These are phyloP conservation scores for Zalaria sp. DNA, from an alignment of 2,329 filamentous ascomycete genomes.

Conservation along the genomic window DNA sequence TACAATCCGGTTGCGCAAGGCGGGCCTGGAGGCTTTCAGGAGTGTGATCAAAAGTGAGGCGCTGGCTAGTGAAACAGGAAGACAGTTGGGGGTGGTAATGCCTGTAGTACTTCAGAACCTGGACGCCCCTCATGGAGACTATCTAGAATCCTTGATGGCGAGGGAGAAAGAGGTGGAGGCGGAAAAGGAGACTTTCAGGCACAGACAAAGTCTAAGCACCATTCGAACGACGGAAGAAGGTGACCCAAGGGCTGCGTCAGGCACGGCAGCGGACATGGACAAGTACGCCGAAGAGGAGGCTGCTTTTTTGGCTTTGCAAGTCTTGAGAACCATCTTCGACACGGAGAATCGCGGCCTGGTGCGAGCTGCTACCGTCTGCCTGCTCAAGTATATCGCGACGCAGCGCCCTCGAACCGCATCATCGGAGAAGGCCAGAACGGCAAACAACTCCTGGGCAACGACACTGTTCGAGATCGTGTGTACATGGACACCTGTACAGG, in stretches of 20 bases:
- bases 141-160: conserved; percentile 50
- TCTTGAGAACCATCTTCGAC: conserved; percentile 73
- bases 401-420: conserved; percentile 6
- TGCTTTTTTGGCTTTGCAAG: conserved; percentile 69
- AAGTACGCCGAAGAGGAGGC: conserved; percentile 82
- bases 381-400: conserved; percentile 56
- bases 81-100: conserved; percentile 65
- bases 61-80: conserved; percentile 58
- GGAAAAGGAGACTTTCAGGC: conserved; percentile 40
- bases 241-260: conserved; percentile 52
- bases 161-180: conserved; percentile 41
- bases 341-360: conserved; percentile 73
- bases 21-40: conserved; percentile 55
- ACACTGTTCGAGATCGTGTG: conserved; percentile 67
- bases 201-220: background rate
- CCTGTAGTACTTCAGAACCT: conserved; percentile 80
- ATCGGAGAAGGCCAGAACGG: conserved; percentile 26
- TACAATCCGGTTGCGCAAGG: conserved; percentile 46
- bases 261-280: conserved; percentile 75
- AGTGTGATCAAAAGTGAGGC: conserved; percentile 69
- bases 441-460: conserved; percentile 60
- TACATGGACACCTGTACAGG: conserved; percentile 84
- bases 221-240: conserved; percentile 50
- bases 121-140: conserved; percentile 58
- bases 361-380: conserved; percentile 56